Evolutionary conservation across 768 basidiomycete genomes (phyloP).

Genomic region (Lactarius hengduanensis): DNA sequence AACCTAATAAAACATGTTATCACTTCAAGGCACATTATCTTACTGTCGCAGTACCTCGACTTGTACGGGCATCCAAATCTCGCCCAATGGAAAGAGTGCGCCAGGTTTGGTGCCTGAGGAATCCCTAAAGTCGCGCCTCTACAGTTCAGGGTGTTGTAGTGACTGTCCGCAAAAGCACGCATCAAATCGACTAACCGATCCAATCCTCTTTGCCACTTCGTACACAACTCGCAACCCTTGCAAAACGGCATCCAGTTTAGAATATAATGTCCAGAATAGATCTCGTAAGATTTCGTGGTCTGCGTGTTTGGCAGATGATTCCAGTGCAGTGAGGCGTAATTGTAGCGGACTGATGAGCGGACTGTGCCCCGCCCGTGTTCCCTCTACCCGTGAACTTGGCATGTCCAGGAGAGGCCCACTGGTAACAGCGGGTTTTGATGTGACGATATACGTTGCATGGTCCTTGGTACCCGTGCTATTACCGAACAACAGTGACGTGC

Average conservation of each 20-base stretch:
- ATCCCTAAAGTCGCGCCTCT: slow-evolving; percentile 93
- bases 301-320: slow-evolving; percentile 64
- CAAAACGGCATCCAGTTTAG: slow-evolving; percentile 89
- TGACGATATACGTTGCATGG: slow-evolving; percentile 52
- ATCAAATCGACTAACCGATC: slow-evolving; percentile 61
- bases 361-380: slow-evolving; percentile 30
- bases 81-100: slow-evolving; percentile 75
- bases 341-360: slow-evolving; percentile 47
- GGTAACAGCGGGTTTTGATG: slow-evolving; percentile 33
- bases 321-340: slow-evolving; percentile 69
- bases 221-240: slow-evolving; percentile 89
- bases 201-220: slow-evolving; percentile 88
- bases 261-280: slow-evolving; percentile 96
- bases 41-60: slow-evolving; percentile 62
- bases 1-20: slow-evolving; percentile 50
- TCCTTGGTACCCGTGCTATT: slow-evolving; percentile 32
- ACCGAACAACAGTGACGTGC: slow-evolving; percentile 41
- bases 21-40: slow-evolving; percentile 10
- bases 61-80: slow-evolving; percentile 88
- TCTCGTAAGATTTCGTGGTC: slow-evolving; percentile 88
- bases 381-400: slow-evolving; percentile 19
- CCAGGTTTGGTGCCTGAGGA: slow-evolving; percentile 74
- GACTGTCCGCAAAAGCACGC: not conserved
- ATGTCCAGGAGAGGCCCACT: slow-evolving; percentile 27
- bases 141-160: slow-evolving; percentile 14